Conservation (phyloP, 495 filamentous ascomycete species). For the Podospora didyma region DNA sequence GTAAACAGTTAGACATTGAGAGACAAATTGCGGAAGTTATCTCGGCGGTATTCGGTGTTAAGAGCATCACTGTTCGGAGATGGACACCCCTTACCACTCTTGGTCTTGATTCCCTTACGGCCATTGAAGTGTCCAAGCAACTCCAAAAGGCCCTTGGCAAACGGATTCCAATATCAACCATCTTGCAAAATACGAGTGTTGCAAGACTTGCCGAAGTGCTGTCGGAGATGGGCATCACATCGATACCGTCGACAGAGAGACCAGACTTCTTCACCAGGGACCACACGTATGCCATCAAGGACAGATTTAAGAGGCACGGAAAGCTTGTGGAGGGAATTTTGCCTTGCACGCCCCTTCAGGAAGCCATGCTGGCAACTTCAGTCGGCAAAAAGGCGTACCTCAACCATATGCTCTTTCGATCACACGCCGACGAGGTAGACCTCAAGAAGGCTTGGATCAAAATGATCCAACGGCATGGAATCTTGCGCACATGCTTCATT, state of each 20-base stretch:
- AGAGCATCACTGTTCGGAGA: conserved; percentile 52
- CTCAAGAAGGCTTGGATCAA: conserved; percentile 45
- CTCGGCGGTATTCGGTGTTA: conserved; percentile 36
- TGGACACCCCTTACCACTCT: conserved; percentile 48
- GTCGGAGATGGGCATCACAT: not conserved
- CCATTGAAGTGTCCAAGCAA: conserved; percentile 59
- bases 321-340: conserved; percentile 50
- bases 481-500: conserved; percentile 60
- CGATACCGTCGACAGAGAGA: not conserved
- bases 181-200: conserved; percentile 60
- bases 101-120: conserved; percentile 78
- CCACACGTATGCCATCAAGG: conserved; percentile 28
- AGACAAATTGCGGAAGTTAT: conserved; percentile 44
- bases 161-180: conserved; percentile 54
- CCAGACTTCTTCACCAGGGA: conserved; percentile 33
- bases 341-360: conserved; percentile 78
- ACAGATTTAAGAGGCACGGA: conserved; percentile 29
- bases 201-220: conserved; percentile 48
- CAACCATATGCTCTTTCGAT: conserved; percentile 41
- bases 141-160: conserved; percentile 39
- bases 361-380: conserved; percentile 68
- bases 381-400: conserved; percentile 33
- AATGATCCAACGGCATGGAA: conserved; percentile 55
- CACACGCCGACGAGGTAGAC: conserved; percentile 15
- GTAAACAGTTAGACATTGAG: conserved; percentile 49